Base-by-base conservation (phyloP, 257 asterid genomes). In the Ophiorrhiza pumila region DNA sequence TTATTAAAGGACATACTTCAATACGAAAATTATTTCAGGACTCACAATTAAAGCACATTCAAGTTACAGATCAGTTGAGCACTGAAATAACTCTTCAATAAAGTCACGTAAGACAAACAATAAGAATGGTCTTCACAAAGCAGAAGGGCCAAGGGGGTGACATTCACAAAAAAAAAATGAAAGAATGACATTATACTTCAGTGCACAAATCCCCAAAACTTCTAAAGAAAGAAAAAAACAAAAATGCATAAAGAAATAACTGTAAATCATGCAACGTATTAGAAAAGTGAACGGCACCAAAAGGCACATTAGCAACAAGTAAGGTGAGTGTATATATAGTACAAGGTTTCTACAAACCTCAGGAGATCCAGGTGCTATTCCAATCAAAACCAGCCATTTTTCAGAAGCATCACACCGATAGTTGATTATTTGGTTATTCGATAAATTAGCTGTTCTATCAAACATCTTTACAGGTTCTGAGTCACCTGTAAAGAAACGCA, bases 301-400 rank as follows among this genome's bases (percentile, higher is more conserved):
- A 25, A 29, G 31, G 31, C 22, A 29, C 29, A 29, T 5, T 0
- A 7, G 15, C 2, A 58, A 10, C 13, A n/a, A 5, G 22, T n/a
- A n/a, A n/a, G n/a, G n/a, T n/a, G n/a, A n/a, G n/a, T n/a, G n/a
- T 52, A 29, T 0, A 39, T 9, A 63, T 5, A 18, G 7, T n/a
- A 35, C 49, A 22, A 22, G 2, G 29, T 37, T 63, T 8, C 31
- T n/a, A 82, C 85, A 49, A 72, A 95, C 99, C 96, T 95, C 99
- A 1, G 98, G 82, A 32, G 97, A 87, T 71, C 99, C 99, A 78
- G 98, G 98, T 71, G 98, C 98, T 66, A 90, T 92, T 52, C 99
- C 99, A 78, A 92, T 88, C 88, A 95, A 80, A 79, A 92, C 97
- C 98, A 95, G 80, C 98, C 98, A 95, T 81, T 95, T 92, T 82